Base-by-base conservation (phyloP, 164 flowering plant genomes). In the Kalanchoe fedtschenkoi region DNA sequence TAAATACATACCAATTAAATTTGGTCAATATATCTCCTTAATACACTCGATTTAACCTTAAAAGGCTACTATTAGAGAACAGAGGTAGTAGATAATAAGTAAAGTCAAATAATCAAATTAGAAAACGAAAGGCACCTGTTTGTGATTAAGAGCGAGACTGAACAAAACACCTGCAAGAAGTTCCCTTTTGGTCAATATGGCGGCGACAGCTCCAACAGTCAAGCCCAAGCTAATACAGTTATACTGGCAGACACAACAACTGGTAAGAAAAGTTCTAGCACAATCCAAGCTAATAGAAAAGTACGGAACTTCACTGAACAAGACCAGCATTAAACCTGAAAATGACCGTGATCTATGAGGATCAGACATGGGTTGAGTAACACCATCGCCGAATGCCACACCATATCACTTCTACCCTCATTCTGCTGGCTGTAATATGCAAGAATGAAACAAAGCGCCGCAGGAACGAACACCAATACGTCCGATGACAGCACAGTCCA, bases 221-320 rank as follows among this genome's bases (percentile, higher is more conserved):
- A 93, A 80, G 55, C 97, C 99, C 81, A 93, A 78, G 80, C 97
- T 93, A 66, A 93, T 90, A 70, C 97, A 90, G 58, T 93, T 93
- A 71, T 83, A 93, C 99, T 93, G 84, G 67, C 54, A 78, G 41
- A 53, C 21, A 19, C 21, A 75, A 59, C 53, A 16, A 62, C 63
- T n/a, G 66, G 37, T 41, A 57, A 26, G 61, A n/a, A 63, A 63
- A 47, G 26, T 1, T 62, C 16, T 65, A 28, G 33, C 32, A 53
- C 21, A 43, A 11, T 33, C 30, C 22, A 32, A n/a, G n/a, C n/a
- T n/a, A n/a, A 29, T 22, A 2, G 26, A 13, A 22, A 8, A 47
- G 17, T 29, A 44, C 13, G 35, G 6, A 35, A 63, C 59, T 14
- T 34, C 15, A 63, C 34, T 16, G 11, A 51, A 29, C 1, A 11